phyloP scores from a whole-genome alignment of 2,329 filamentous ascomycete species.

The Dactylellina leptospora region DNA sequence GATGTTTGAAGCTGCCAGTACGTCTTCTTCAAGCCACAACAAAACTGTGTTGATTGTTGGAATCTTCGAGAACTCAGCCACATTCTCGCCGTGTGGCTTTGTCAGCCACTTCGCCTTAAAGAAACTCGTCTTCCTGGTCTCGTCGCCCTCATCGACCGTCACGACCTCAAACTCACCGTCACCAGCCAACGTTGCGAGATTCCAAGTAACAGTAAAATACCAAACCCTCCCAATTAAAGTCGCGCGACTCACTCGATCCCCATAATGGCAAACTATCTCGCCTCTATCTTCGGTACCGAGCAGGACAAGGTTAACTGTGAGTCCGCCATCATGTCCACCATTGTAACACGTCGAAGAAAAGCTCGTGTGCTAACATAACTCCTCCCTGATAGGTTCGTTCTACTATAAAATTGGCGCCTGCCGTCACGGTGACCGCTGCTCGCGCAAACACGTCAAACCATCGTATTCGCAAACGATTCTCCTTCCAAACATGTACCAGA shows the following conservation, averaged over 20 bases:
- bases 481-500: conserved; percentile 98
- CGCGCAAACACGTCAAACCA: conserved; percentile 97
- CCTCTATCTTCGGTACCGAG: conserved; percentile 99
- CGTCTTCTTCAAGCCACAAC: too few species aligned
- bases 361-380: background rate
- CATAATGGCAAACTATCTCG: conserved; percentile 90
- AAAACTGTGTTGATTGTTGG: conserved; percentile 39
- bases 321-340: conserved; percentile 32
- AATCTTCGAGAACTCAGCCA: conserved; percentile 49
- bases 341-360: conserved; percentile 73
- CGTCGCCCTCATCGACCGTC: conserved; percentile 52
- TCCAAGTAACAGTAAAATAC: conserved; percentile 33
- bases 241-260: background rate
- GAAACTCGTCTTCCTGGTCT: conserved; percentile 35
- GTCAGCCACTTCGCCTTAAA: conserved; percentile 35
- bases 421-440: conserved; percentile 97
- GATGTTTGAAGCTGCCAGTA: too few species aligned
- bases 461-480: conserved; percentile 98
- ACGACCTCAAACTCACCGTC: conserved; percentile 58
- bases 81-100: conserved; percentile 23
- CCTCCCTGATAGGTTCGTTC: conserved; percentile 72
- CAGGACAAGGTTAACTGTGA: conserved; percentile 77
- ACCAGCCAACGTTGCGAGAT: conserved; percentile 49
- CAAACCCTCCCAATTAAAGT: conserved; percentile 5
- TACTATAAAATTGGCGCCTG: conserved; percentile 99